phyloP scores from a whole-genome alignment of 1,284 basidiomycete species.

The Termitomyces sp. region DNA sequence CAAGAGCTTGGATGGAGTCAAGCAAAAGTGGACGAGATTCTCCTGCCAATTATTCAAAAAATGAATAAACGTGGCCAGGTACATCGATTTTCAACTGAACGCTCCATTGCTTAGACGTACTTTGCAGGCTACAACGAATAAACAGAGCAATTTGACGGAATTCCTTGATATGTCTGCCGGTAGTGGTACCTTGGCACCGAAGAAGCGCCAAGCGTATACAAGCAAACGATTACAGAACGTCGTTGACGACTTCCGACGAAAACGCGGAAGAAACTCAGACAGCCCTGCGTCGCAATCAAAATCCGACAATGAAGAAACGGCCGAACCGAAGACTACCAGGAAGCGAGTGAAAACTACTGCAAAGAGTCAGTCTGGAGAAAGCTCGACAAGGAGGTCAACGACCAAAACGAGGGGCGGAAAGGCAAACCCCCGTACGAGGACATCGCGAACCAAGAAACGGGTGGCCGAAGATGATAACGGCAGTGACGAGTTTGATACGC shows the following conservation, averaged over 20 bases:
- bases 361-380: slow-evolving; percentile 11
- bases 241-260: slow-evolving; percentile 73
- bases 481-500: slow-evolving; percentile 1
- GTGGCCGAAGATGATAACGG: slow-evolving; percentile 3
- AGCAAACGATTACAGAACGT: slow-evolving; percentile 89
- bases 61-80: slow-evolving; percentile 79
- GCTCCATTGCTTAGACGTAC: background rate
- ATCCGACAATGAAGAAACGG: slow-evolving; percentile 9
- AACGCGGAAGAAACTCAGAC: slow-evolving; percentile 17
- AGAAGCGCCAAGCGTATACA: slow-evolving; percentile 73
- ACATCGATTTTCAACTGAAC: slow-evolving; percentile 15
- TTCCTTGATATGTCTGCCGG: slow-evolving; percentile 62
- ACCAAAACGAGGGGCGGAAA: slow-evolving; percentile 1
- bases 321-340: slow-evolving; percentile 2
- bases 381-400: slow-evolving; percentile 1
- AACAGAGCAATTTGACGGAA: slow-evolving; percentile 67
- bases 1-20: slow-evolving; percentile 86
- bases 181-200: slow-evolving; percentile 66
- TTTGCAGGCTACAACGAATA: slow-evolving; percentile 56
- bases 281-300: slow-evolving; percentile 4
- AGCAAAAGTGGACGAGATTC: slow-evolving; percentile 85
- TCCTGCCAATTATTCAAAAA: slow-evolving; percentile 91
- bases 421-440: background rate
- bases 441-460: slow-evolving; percentile 6
- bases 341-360: slow-evolving; percentile 13